A percentile compares a stretch with the other conserved stretches of the same genome.
Evolutionary conservation across 345 rosid genomes (phyloP).

Genomic region (Euphorbia peplus): DNA sequence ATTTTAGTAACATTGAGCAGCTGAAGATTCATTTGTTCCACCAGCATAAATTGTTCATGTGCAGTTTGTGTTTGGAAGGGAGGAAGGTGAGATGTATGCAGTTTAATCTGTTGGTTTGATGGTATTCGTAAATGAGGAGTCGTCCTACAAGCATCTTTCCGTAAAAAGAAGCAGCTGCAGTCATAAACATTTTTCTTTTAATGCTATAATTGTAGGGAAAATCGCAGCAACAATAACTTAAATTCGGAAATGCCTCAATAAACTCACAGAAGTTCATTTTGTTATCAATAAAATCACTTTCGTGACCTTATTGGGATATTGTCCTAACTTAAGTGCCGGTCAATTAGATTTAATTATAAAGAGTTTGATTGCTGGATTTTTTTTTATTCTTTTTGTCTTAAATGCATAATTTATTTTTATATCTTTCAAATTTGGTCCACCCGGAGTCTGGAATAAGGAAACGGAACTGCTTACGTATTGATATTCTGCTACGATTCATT

Average conservation of each 20-base stretch:
- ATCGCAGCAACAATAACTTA: no score
- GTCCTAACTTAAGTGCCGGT: no score
- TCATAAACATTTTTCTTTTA: neutral
- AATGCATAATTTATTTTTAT: neutral
- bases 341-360: no score
- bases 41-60: constrained; percentile 21
- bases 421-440: neutral
- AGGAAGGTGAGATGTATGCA: constrained; percentile 23
- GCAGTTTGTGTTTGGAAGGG: constrained; percentile 30
- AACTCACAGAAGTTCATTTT: no score
- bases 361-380: neutral
- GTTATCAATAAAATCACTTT: no score
- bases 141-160: neutral
- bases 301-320: no score
- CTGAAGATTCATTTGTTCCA: constrained; percentile 27
- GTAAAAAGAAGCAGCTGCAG: neutral
- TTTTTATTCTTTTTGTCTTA: neutral
- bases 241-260: no score
- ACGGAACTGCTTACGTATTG: neutral
- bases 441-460: neutral
- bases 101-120: neutral
- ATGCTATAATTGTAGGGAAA: neutral
- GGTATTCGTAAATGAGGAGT: neutral
- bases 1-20: constrained; percentile 25
- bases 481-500: neutral